Conservation (phyloP, 441 rosid genomes). For the Pelargonium fulgidum region DNA sequence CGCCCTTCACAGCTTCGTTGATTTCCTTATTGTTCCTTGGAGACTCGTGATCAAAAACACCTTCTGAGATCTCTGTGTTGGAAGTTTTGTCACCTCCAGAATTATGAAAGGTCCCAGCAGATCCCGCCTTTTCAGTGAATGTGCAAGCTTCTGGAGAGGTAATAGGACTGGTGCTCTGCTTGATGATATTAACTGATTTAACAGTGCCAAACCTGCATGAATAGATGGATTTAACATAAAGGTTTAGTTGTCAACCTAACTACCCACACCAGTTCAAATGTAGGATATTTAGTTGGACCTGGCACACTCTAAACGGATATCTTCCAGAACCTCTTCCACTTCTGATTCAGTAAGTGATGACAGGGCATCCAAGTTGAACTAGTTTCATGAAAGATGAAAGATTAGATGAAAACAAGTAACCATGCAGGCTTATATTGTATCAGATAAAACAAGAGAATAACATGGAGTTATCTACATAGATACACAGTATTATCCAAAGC, state of each 20-base stretch:
- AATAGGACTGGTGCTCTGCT: slow-evolving; percentile 25
- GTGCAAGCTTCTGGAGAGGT: slow-evolving; percentile 24
- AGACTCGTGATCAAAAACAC: slow-evolving; percentile 12
- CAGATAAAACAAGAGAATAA: background rate
- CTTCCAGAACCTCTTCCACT: slow-evolving; percentile 75
- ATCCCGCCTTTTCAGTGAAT: slow-evolving; percentile 19
- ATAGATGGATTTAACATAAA: slow-evolving; percentile 8
- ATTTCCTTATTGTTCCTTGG: slow-evolving; percentile 14
- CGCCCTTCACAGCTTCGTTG: slow-evolving; percentile 20
- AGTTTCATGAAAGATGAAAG: slow-evolving; percentile 19
- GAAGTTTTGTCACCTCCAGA: slow-evolving; percentile 21
- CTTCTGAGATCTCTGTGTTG: slow-evolving; percentile 22
- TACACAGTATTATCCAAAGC: slow-evolving; percentile 5
- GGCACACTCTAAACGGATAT: slow-evolving; percentile 74
- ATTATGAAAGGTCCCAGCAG: slow-evolving; percentile 20
- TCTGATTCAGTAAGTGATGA: slow-evolving; percentile 46
- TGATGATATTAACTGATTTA: slow-evolving; percentile 58
- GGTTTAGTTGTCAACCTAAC: slow-evolving; percentile 10
- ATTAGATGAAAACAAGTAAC: background rate
- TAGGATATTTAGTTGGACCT: slow-evolving; percentile 44
- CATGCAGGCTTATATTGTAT: background rate
- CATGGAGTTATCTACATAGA: background rate
- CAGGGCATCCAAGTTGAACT: slow-evolving; percentile 56
- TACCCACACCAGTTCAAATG: slow-evolving; percentile 14
- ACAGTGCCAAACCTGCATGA: slow-evolving; percentile 87